Conservation (phyloP, 805 yeast species). For the Monosporozyma solicola region DNA sequence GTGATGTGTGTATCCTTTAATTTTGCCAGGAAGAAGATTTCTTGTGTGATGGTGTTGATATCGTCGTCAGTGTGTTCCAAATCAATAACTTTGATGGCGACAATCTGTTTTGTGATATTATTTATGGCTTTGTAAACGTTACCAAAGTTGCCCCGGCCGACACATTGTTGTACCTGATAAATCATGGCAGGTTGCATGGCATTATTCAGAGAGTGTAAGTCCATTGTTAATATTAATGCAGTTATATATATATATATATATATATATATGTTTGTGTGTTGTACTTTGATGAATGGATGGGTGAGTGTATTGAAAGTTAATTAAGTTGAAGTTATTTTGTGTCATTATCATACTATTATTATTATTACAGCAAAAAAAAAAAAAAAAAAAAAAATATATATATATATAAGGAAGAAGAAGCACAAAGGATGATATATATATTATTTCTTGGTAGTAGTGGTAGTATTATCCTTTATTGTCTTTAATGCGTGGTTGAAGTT, state of each 20-base stretch:
- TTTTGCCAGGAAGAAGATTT: slow-evolving; percentile 64
- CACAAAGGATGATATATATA: background rate
- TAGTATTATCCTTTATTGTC: background rate
- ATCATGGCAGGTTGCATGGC: slow-evolving; percentile 20
- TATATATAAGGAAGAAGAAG: no score
- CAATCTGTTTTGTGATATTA: slow-evolving; percentile 34
- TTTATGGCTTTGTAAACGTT: slow-evolving; percentile 64
- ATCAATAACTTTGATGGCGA: slow-evolving; percentile 83
- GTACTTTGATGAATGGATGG: background rate
- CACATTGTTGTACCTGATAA: slow-evolving; percentile 42
- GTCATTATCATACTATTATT: no score
- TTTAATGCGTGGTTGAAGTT: slow-evolving; percentile 7
- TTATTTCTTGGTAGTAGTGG: background rate
- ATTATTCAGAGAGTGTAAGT: background rate
- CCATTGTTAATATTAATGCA: background rate
- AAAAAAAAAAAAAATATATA: no score
- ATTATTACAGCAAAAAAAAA: no score
- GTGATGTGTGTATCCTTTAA: slow-evolving; percentile 62
- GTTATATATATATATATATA: background rate
- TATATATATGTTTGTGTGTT: background rate
- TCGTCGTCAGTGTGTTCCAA: slow-evolving; percentile 75
- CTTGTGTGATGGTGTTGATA: slow-evolving; percentile 60
- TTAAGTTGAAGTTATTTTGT: no score
- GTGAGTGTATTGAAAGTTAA: no score
- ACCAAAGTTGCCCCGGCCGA: slow-evolving; percentile 83